These are phyloP conservation scores for Tirmania nivea DNA, from an alignment of 495 filamentous ascomycete genomes.

Conservation along the genomic window DNA sequence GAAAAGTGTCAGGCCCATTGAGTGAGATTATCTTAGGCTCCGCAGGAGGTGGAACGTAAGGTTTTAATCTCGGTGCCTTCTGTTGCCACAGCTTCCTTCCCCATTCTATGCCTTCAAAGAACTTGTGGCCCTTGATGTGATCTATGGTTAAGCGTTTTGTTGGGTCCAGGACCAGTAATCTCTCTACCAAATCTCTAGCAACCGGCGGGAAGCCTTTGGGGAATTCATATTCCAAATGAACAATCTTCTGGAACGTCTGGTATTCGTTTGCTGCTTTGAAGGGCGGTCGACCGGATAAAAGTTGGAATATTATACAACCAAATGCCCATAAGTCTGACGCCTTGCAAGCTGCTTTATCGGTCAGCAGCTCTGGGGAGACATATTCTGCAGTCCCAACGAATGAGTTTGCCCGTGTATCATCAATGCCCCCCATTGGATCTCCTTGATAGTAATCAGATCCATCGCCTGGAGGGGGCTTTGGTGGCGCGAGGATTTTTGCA, in stretches of 20 bases:
- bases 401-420: slow-evolving; percentile 60
- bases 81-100: slow-evolving; percentile 72
- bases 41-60: slow-evolving; percentile 58
- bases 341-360: slow-evolving; percentile 91
- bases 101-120: slow-evolving; percentile 81
- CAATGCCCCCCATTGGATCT: slow-evolving; percentile 32
- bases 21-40: slow-evolving; percentile 61
- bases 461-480: slow-evolving; percentile 24
- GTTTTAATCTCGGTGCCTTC: slow-evolving; percentile 72
- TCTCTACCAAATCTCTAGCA: slow-evolving; percentile 78
- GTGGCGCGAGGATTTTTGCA: slow-evolving; percentile 66
- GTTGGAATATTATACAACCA: slow-evolving; percentile 97
- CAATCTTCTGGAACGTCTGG: slow-evolving; percentile 94
- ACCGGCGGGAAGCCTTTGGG: slow-evolving; percentile 72
- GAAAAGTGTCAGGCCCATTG: slow-evolving; percentile 34
- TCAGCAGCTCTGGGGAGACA: slow-evolving; percentile 87
- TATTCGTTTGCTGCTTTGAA: slow-evolving; percentile 98
- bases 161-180: slow-evolving; percentile 79
- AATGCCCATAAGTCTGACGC: slow-evolving; percentile 97
- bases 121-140: slow-evolving; percentile 91
- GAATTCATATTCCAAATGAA: slow-evolving; percentile 81
- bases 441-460: slow-evolving; percentile 14
- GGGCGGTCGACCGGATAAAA: slow-evolving; percentile 77
- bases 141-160: slow-evolving; percentile 73
- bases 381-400: slow-evolving; percentile 99